These are phyloP conservation scores for Colletotrichum gloeosporioides DNA, from an alignment of 2,329 filamentous ascomycete species.

Conservation along the genomic window DNA sequence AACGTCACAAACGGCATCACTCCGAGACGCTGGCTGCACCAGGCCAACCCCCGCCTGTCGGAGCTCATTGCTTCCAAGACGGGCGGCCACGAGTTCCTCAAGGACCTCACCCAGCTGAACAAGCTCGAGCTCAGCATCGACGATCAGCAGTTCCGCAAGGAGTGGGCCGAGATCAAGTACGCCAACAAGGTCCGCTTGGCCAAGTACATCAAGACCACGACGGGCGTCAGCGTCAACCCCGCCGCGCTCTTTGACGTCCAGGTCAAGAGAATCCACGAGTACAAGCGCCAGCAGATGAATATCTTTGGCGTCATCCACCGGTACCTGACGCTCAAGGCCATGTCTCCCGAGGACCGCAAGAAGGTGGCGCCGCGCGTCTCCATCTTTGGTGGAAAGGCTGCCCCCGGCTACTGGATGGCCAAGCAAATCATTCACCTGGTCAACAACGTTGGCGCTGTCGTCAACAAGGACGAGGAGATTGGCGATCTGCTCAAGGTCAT, in stretches of 20 bases:
- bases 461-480: conserved; percentile 92
- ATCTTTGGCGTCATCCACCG: conserved; percentile 98
- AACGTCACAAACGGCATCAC: conserved; percentile 99
- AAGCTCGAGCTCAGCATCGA: conserved; percentile 84
- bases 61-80: conserved; percentile 91
- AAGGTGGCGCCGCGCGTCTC: conserved; percentile 87
- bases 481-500: conserved; percentile 96
- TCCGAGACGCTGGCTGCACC: conserved; percentile 93
- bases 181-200: conserved; percentile 94
- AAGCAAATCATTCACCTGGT: conserved; percentile 98
- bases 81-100: conserved; percentile 83
- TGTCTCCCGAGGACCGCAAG: conserved; percentile 84
- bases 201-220: conserved; percentile 85
- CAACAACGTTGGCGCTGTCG: conserved; percentile 86
- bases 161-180: conserved; percentile 96
- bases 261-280: conserved; percentile 99
- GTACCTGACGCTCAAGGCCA: conserved; percentile 86
- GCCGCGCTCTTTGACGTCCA: conserved; percentile 93
- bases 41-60: conserved; percentile 92
- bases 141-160: conserved; percentile 88
- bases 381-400: conserved; percentile 97
- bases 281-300: conserved; percentile 98
- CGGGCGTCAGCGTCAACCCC: conserved; percentile 84
- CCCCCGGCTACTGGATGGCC: conserved; percentile 99
- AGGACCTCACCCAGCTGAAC: conserved; percentile 85